These are phyloP conservation scores for Seiridium unicorne DNA, from an alignment of 2,329 filamentous ascomycete genomes.

Conservation along the genomic window DNA sequence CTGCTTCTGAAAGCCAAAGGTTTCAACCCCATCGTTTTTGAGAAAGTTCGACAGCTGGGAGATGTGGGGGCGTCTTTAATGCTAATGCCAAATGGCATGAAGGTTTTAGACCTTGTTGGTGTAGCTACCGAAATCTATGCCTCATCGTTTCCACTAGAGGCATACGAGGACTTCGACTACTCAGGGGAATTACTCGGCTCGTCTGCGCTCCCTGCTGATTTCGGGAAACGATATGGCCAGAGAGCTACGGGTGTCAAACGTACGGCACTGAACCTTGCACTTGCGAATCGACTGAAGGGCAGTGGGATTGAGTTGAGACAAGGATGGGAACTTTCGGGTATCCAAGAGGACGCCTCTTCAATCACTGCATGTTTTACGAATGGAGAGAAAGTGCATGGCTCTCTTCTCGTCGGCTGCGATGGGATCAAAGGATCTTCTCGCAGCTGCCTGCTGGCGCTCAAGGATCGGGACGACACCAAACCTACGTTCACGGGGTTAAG, in stretches of 20 bases:
- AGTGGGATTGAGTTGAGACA: constrained; percentile 18
- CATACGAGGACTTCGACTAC: constrained; percentile 14
- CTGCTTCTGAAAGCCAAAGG: constrained; percentile 20
- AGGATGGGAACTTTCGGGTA: constrained; percentile 20
- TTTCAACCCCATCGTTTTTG: constrained; percentile 23
- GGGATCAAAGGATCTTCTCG: constrained; percentile 5
- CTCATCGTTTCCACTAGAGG: constrained; percentile 11
- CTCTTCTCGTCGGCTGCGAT: constrained; percentile 22
- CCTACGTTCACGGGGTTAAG: constrained; percentile 19
- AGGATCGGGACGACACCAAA: neutral
- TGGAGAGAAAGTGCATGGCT: constrained; percentile 15
- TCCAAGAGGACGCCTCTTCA: constrained; percentile 14
- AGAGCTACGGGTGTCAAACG: constrained; percentile 18
- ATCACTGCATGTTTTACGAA: constrained; percentile 20
- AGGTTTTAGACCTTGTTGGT: constrained; percentile 20
- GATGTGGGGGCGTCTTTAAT: constrained; percentile 23
- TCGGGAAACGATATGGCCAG: constrained; percentile 17
- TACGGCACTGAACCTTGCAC: constrained; percentile 16
- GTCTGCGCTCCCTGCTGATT: constrained; percentile 15
- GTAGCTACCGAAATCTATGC: neutral
- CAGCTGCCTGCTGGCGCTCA: neutral
- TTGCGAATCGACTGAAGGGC: constrained; percentile 7
- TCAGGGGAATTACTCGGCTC: constrained; percentile 16
- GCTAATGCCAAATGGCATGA: constrained; percentile 23
- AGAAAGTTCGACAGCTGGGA: constrained; percentile 17